These are phyloP conservation scores for Pichia sp. DNA, from an alignment of 1,139 yeast species.

Conservation along the genomic window DNA sequence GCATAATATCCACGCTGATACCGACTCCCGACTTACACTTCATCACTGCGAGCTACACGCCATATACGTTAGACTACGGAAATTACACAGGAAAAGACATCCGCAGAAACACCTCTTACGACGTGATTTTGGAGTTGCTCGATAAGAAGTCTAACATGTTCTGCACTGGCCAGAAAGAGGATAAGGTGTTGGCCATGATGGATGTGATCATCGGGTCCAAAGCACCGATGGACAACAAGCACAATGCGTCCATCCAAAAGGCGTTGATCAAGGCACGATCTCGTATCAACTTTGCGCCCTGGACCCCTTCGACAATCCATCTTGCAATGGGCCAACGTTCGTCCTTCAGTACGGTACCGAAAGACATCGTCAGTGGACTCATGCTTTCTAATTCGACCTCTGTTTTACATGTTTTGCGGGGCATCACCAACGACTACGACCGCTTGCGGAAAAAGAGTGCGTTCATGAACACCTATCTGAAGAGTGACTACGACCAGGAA, in stretches of 20 bases:
- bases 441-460: conserved; percentile 77
- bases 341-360: conserved; percentile 41
- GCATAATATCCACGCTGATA: conserved; percentile 74
- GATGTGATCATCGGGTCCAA: conserved; percentile 73
- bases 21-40: conserved; percentile 92
- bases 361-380: conserved; percentile 53
- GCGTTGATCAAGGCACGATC: conserved; percentile 75
- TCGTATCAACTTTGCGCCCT: conserved; percentile 76
- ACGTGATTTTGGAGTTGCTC: conserved; percentile 74
- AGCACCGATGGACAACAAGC: conserved; percentile 6
- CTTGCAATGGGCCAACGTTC: conserved; percentile 74
- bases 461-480: conserved; percentile 73
- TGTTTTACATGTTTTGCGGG: conserved; percentile 58
- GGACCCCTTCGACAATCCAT: conserved; percentile 80
- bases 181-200: conserved; percentile 65
- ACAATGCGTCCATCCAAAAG: conserved; percentile 66
- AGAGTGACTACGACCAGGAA: conserved; percentile 37
- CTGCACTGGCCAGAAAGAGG: conserved; percentile 39
- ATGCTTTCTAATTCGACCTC: conserved; percentile 79
- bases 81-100: conserved; percentile 52
- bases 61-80: conserved; percentile 66
- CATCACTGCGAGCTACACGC: conserved; percentile 80
- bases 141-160: conserved; percentile 81
- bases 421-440: conserved; percentile 74
- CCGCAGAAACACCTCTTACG: conserved; percentile 75